Evolutionary conservation across 1,284 basidiomycete genomes (phyloP).

Genomic region (Cryptococcus floricola): DNA sequence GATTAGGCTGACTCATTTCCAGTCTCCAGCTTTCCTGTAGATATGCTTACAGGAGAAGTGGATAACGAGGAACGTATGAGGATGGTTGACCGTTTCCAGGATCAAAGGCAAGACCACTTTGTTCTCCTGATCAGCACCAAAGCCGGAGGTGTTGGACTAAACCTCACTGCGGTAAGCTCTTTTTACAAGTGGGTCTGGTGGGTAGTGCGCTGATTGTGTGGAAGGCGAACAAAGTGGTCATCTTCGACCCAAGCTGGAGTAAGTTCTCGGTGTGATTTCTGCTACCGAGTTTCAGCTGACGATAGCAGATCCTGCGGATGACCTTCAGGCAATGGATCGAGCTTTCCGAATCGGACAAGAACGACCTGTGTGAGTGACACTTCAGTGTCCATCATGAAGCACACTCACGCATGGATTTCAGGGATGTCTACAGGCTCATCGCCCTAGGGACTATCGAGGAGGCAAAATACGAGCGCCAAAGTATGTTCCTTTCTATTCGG

Average conservation of each 20-base stretch:
- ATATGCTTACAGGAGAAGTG: constrained; percentile 50
- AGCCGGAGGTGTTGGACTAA: constrained; percentile 44
- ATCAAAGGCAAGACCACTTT: constrained; percentile 42
- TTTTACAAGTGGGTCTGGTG: not conserved
- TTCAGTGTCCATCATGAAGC: not conserved
- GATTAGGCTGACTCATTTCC: constrained; percentile 10
- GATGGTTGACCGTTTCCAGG: constrained; percentile 53
- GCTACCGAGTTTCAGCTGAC: not conserved
- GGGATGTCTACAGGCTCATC: constrained; percentile 54
- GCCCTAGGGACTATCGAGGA: constrained; percentile 54
- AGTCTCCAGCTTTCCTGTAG: constrained; percentile 38
- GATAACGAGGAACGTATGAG: constrained; percentile 44
- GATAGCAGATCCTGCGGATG: constrained; percentile 44
- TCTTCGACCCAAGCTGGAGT: constrained; percentile 51
- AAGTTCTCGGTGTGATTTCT: constrained; percentile 8
- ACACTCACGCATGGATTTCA: constrained; percentile 2
- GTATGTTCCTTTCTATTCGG: constrained; percentile 19
- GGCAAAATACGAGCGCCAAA: constrained; percentile 50
- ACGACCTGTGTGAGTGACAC: constrained; percentile 49
- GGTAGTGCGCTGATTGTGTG: not conserved
- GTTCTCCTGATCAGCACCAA: constrained; percentile 48
- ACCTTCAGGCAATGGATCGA: constrained; percentile 52
- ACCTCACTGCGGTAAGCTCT: constrained; percentile 41
- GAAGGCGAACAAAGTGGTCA: constrained; percentile 51
- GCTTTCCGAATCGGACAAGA: constrained; percentile 56